Percentiles rank a stretch among this genome's conserved stretches.
Conservation (phyloP, 306 rosid species). For the Quercus berberidifolia region DNA sequence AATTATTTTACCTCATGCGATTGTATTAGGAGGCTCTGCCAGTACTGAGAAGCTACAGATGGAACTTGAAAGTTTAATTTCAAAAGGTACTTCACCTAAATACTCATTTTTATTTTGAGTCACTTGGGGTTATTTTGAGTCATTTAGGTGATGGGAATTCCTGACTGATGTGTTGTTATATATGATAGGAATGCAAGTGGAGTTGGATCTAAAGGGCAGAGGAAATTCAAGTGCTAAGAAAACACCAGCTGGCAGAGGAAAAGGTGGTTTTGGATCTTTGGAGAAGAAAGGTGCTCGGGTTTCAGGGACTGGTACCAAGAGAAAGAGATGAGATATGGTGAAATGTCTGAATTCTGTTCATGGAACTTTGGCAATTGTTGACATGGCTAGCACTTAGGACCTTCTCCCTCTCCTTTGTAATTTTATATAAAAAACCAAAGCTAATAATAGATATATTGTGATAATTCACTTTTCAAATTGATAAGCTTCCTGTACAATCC, state of each 20-base stretch:
- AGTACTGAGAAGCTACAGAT: slow-evolving; percentile 73
- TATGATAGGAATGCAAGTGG: slow-evolving; percentile 61
- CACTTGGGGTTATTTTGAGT: too few species aligned
- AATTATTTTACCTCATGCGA: slow-evolving; percentile 7
- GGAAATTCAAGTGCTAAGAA: slow-evolving; percentile 60
- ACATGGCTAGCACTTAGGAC: too few species aligned
- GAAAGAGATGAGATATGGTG: slow-evolving; percentile 63
- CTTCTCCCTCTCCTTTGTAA: too few species aligned
- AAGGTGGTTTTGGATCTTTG: slow-evolving; percentile 46
- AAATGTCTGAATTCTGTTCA: background rate
- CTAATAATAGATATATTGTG: too few species aligned
- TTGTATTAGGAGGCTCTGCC: slow-evolving; percentile 39
- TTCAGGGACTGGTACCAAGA: slow-evolving; percentile 60
- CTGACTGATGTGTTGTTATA: background rate
- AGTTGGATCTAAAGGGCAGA: slow-evolving; percentile 71
- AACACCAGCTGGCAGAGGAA: slow-evolving; percentile 58
- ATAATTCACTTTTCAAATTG: too few species aligned
- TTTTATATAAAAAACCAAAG: too few species aligned
- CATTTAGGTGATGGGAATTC: slow-evolving; percentile 1
- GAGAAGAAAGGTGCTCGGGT: slow-evolving; percentile 59
- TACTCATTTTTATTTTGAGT: background rate
- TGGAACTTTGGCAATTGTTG: background rate
- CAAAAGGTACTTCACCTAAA: slow-evolving; percentile 48
- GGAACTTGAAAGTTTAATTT: slow-evolving; percentile 75
- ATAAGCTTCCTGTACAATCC: too few species aligned